These are phyloP conservation scores for Amanita subjunquillea DNA, from an alignment of 768 basidiomycete genomes.

Conservation along the genomic window DNA sequence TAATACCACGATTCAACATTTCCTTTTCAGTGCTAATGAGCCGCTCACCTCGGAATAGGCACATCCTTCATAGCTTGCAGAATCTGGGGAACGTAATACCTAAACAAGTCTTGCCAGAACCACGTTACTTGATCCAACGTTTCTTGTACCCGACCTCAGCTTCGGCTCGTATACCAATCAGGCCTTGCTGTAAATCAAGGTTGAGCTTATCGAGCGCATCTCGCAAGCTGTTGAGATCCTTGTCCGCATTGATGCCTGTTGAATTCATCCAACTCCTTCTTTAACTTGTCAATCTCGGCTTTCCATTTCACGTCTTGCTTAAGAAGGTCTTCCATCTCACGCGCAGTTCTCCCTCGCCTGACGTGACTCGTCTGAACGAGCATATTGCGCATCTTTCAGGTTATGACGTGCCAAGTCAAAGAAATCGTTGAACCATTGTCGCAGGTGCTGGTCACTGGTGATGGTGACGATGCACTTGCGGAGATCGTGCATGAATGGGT, in stretches of 20 bases:
- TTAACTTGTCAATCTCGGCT: conserved; percentile 32
- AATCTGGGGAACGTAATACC: conserved; percentile 61
- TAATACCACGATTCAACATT: conserved; percentile 14
- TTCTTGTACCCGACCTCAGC: conserved; percentile 35
- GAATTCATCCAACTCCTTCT: conserved; percentile 34
- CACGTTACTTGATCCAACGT: conserved; percentile 55
- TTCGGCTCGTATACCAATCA: conserved; percentile 23
- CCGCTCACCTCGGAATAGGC: conserved; percentile 55
- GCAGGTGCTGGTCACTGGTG: conserved; percentile 41
- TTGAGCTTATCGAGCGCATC: conserved; percentile 39
- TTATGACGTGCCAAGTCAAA: conserved; percentile 33
- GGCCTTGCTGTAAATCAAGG: conserved; percentile 34
- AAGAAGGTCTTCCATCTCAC: conserved; percentile 36
- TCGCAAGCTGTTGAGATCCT: conserved; percentile 35
- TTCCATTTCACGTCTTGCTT: conserved; percentile 47
- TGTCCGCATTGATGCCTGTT: conserved; percentile 36
- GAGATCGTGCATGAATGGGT: conserved; percentile 32
- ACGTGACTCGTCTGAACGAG: conserved; percentile 36
- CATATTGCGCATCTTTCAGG: conserved; percentile 42
- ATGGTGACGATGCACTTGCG: conserved; percentile 36
- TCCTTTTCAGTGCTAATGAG: neutral
- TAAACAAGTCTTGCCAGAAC: conserved; percentile 78
- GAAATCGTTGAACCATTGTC: conserved; percentile 44
- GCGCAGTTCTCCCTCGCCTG: conserved; percentile 32
- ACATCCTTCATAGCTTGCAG: conserved; percentile 44